Conservation (phyloP, 2,329 filamentous ascomycete species). For the Penicillium glabrum region DNA sequence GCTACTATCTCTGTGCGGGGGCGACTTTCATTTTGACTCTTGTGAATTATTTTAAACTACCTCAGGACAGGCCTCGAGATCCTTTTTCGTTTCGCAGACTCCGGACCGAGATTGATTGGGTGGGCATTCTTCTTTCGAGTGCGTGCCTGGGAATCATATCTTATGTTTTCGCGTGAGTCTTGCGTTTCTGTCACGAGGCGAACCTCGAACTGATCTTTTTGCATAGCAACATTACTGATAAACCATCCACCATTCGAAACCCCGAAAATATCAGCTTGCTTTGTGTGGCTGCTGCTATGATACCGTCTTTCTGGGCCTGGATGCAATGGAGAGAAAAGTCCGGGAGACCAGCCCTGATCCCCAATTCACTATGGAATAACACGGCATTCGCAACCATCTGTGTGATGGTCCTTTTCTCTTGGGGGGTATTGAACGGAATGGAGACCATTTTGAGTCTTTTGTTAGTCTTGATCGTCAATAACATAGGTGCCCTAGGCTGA, state of each 20-base stretch:
- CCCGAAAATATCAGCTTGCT: conserved; percentile 50
- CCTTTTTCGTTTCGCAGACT: conserved; percentile 7
- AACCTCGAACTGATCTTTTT: neutral
- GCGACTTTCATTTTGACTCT: conserved; percentile 44
- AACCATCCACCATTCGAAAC: conserved; percentile 40
- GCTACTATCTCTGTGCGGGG: conserved; percentile 53
- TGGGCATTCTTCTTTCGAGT: conserved; percentile 50
- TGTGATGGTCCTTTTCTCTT: conserved; percentile 49
- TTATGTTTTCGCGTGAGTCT: conserved; percentile 51
- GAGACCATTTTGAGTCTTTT: conserved; percentile 53
- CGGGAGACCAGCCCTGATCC: conserved; percentile 57
- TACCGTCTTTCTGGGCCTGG: conserved; percentile 57
- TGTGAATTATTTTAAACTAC: conserved; percentile 40
- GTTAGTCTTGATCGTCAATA: conserved; percentile 31
- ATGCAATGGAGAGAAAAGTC: conserved; percentile 49
- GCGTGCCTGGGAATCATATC: conserved; percentile 51
- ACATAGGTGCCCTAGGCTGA: neutral
- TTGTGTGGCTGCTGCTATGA: conserved; percentile 40
- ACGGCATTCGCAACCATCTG: conserved; percentile 57
- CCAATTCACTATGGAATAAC: conserved; percentile 63
- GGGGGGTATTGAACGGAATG: conserved; percentile 48
- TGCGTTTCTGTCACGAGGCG: neutral
- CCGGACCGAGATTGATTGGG: conserved; percentile 52
- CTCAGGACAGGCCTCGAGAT: conserved; percentile 9
- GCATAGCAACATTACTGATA: conserved; percentile 22